These are phyloP conservation scores for Candida parachauliodes DNA, from an alignment of 805 yeast genomes.

Conservation along the genomic window DNA sequence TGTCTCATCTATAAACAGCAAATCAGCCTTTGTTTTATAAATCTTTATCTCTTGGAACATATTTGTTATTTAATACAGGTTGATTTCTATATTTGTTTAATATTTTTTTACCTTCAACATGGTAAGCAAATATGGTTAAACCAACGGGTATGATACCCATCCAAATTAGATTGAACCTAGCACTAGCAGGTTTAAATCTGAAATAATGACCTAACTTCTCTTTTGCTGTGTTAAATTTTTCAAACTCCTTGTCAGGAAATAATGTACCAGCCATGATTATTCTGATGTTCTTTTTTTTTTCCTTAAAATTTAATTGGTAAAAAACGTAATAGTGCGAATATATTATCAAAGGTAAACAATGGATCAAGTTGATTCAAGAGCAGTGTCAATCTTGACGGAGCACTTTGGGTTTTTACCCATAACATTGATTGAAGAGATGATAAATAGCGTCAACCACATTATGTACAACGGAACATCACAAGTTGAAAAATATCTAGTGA, in stretches of 20 bases:
- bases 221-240: conserved; percentile 39
- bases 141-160: conserved; percentile 40
- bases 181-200: conserved; percentile 39
- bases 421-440: conserved; percentile 78
- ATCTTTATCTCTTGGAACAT: conserved; percentile 43
- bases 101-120: conserved; percentile 36
- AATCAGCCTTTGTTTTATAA: conserved; percentile 20
- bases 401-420: conserved; percentile 85
- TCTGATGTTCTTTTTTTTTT: not conserved
- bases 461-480: conserved; percentile 80
- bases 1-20: not conserved
- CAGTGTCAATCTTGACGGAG: conserved; percentile 61
- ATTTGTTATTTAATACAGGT: conserved; percentile 32
- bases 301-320: conserved; percentile 3
- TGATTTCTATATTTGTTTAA: conserved; percentile 33
- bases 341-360: not conserved
- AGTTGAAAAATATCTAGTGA: conserved; percentile 59
- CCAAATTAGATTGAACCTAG: conserved; percentile 28
- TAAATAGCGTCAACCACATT: conserved; percentile 80
- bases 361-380: conserved; percentile 23
- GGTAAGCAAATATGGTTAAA: conserved; percentile 33
- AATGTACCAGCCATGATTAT: conserved; percentile 41
- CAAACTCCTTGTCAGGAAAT: conserved; percentile 39
- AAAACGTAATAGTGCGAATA: not conserved
- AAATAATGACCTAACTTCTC: conserved; percentile 40